phyloP scores from a whole-genome alignment of 2,329 filamentous ascomycete species.

The Fusarium citri region DNA sequence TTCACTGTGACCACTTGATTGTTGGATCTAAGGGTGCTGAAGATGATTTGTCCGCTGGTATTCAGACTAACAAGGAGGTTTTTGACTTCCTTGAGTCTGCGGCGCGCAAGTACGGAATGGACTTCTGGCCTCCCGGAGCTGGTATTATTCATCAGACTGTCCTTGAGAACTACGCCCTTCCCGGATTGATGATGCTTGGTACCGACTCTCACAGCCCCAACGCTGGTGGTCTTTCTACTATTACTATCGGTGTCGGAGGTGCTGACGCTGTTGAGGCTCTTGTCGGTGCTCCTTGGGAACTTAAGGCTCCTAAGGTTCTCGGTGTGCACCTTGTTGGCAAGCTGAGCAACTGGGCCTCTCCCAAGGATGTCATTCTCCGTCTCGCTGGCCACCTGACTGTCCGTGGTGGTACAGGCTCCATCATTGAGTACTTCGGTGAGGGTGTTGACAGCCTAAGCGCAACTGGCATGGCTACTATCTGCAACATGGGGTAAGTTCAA shows the following conservation, averaged over 20 bases:
- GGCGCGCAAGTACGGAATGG: constrained; percentile 89
- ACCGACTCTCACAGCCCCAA: constrained; percentile 98
- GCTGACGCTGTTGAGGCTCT: constrained; percentile 97
- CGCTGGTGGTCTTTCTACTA: constrained; percentile 91
- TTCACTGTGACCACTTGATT: constrained; percentile 99
- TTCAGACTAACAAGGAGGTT: constrained; percentile 93
- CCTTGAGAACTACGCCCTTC: constrained; percentile 96
- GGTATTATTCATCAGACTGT: constrained; percentile 99
- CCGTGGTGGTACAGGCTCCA: constrained; percentile 90
- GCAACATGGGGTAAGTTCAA: constrained; percentile 75
- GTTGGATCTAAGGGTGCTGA: constrained; percentile 92
- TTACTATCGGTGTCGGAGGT: constrained; percentile 96
- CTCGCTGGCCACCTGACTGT: constrained; percentile 93
- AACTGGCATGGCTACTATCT: constrained; percentile 93
- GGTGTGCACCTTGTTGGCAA: constrained; percentile 86
- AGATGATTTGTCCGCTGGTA: constrained; percentile 84
- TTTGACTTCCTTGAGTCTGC: constrained; percentile 98
- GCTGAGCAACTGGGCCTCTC: constrained; percentile 89
- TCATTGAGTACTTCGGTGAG: constrained; percentile 93
- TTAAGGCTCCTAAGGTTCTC: constrained; percentile 92
- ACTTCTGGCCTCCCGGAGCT: constrained; percentile 94
- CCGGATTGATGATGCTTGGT: constrained; percentile 97
- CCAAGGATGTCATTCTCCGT: constrained; percentile 94
- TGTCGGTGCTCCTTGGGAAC: constrained; percentile 95
- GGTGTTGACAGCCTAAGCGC: constrained; percentile 90